Evolutionary conservation across 805 yeast genomes (phyloP).

Genomic region (Schizosaccharomyces pombe): ASM294v3 CU329670.1:1447001-1447500

Average conservation of each 20-base stretch:
- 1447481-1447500: conserved; percentile 63
- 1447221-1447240: conserved; percentile 39
- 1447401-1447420: conserved; percentile 47
- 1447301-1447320: conserved; percentile 18
- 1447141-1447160: not conserved
- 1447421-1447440: conserved; percentile 38
- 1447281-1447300: conserved; percentile 39
- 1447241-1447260: conserved; percentile 34
- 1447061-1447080: conserved; percentile 61
- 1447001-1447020: conserved; percentile 26
- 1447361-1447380: conserved; percentile 56
- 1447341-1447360: conserved; percentile 14
- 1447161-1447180: conserved; percentile 35
- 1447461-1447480: conserved; percentile 77
- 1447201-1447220: conserved; percentile 67
- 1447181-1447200: conserved; percentile 47
- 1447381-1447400: conserved; percentile 32
- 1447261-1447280: conserved; percentile 46
- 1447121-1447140: not conserved
- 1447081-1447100: conserved; percentile 72
- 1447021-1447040: conserved; percentile 57
- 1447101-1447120: conserved; percentile 42
- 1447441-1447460: conserved; percentile 60
- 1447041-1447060: conserved; percentile 60
- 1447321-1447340: conserved; percentile 10